Conservation (phyloP, 2,329 filamentous ascomycete species). For the Trichoderma pleuroti region DNA sequence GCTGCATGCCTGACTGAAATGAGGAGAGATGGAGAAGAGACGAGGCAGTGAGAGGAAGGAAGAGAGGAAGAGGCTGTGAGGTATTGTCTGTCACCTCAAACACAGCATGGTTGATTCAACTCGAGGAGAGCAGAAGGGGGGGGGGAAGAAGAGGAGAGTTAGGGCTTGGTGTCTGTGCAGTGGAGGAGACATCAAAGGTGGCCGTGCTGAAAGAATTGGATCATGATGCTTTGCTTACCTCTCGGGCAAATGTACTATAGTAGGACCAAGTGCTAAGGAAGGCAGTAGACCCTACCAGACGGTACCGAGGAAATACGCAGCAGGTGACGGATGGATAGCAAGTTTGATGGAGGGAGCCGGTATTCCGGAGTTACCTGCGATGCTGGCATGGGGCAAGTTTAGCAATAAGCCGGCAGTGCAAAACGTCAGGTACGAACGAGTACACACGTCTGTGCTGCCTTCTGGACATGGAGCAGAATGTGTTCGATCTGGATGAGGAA, state of each 20-base stretch:
- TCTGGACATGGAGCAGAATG: not conserved
- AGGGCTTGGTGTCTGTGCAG: not conserved
- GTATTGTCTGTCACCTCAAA: not conserved
- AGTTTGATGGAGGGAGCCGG: not conserved
- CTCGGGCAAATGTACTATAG: not conserved
- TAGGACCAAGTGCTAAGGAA: not conserved
- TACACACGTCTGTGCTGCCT: not conserved
- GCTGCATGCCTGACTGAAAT: not conserved
- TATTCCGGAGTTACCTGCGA: not conserved
- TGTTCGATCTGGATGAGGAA: constrained; percentile 11
- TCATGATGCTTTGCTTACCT: not conserved
- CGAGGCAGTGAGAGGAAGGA: not conserved
- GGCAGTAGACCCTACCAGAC: not conserved
- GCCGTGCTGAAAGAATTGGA: not conserved
- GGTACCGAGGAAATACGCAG: not conserved
- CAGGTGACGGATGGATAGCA: not conserved
- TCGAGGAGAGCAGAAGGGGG: not conserved
- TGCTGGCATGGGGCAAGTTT: not conserved
- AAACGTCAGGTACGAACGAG: not conserved
- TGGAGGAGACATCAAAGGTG: not conserved
- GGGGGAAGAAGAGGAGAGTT: not conserved
- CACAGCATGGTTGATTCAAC: not conserved
- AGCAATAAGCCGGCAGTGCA: not conserved
- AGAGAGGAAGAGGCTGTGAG: not conserved
- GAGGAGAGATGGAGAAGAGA: not conserved